Percentiles rank a stretch among this genome's conserved stretches.
These are phyloP conservation scores for Saccharomyces hybrid DNA, from an alignment of 1,139 yeast genomes.

Conservation along the genomic window DNA sequence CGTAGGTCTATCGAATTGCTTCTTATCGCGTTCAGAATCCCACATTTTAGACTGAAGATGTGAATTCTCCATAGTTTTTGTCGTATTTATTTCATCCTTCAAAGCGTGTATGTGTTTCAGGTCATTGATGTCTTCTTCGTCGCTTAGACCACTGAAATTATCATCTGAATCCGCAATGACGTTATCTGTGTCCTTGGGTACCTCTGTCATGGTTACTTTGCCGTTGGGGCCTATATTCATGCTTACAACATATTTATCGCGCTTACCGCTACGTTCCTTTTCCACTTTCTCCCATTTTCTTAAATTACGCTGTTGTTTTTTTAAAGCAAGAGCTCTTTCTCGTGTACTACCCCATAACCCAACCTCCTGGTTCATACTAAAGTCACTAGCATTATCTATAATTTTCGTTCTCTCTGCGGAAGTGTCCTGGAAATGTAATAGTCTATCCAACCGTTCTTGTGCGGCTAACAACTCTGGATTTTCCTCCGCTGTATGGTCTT, in stretches of 20 bases:
- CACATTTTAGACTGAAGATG: slow-evolving; percentile 39
- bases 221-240: slow-evolving; percentile 71
- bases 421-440: slow-evolving; percentile 74
- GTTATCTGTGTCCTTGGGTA: slow-evolving; percentile 14
- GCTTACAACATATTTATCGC: slow-evolving; percentile 58
- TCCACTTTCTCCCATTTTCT: slow-evolving; percentile 55
- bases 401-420: slow-evolving; percentile 87
- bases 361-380: slow-evolving; percentile 82
- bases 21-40: slow-evolving; percentile 50
- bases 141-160: slow-evolving; percentile 24
- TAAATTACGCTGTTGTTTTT: slow-evolving; percentile 70
- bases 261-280: slow-evolving; percentile 58
- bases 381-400: slow-evolving; percentile 91
- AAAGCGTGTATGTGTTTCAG: slow-evolving; percentile 31
- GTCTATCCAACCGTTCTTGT: slow-evolving; percentile 59
- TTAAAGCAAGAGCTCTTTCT: slow-evolving; percentile 76
- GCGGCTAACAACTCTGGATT: slow-evolving; percentile 55
- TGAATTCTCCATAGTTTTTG: slow-evolving; percentile 28
- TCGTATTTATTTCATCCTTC: slow-evolving; percentile 31
- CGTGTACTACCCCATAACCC: slow-evolving; percentile 91
- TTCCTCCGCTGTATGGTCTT: slow-evolving; percentile 36
- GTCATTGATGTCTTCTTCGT: slow-evolving; percentile 28
- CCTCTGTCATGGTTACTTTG: slow-evolving; percentile 40
- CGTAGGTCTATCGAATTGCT: slow-evolving; percentile 39
- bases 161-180: slow-evolving; percentile 24